phyloP scores from a whole-genome alignment of 805 yeast genomes.

The Kuraishia molischiana region DNA sequence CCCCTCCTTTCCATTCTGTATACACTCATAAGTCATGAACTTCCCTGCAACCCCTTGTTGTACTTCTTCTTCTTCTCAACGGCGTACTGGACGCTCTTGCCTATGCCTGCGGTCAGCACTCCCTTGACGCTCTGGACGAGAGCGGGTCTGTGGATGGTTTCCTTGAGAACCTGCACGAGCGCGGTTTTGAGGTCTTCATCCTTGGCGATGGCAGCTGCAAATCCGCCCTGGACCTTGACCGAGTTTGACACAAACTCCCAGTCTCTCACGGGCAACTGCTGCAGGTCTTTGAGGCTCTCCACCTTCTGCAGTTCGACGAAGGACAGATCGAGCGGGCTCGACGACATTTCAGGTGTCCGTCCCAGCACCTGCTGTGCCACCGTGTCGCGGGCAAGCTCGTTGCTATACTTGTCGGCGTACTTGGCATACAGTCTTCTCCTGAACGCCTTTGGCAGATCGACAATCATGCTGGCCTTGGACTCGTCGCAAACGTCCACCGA shows the following conservation, averaged over 20 bases:
- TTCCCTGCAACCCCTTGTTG: too few species aligned
- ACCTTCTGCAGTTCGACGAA: conserved; percentile 17
- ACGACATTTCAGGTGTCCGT: conserved; percentile 1
- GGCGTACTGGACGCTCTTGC: conserved; percentile 64
- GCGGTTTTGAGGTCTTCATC: conserved; percentile 26
- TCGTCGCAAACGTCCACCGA: conserved; percentile 22
- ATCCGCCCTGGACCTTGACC: conserved; percentile 16
- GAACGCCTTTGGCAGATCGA: conserved; percentile 44
- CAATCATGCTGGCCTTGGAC: conserved; percentile 26
- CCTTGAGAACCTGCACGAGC: conserved; percentile 30
- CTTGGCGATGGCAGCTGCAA: conserved; percentile 30
- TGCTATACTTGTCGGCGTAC: conserved; percentile 11
- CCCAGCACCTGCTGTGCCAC: conserved; percentile 17
- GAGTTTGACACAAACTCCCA: conserved; percentile 22
- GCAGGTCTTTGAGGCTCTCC: conserved; percentile 7
- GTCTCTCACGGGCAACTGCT: conserved; percentile 18
- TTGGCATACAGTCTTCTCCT: conserved; percentile 25
- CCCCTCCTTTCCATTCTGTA: too few species aligned
- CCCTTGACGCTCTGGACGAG: conserved; percentile 75
- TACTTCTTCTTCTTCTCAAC: conserved; percentile 50
- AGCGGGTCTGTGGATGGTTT: conserved; percentile 63
- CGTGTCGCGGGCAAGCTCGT: conserved; percentile 18
- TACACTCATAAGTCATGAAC: too few species aligned
- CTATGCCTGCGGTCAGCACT: conserved; percentile 74
- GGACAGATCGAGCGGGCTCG: conserved; percentile 7